Conservation (phyloP, 306 rosid genomes). For the Cyamopsis tetragonoloba region DNA sequence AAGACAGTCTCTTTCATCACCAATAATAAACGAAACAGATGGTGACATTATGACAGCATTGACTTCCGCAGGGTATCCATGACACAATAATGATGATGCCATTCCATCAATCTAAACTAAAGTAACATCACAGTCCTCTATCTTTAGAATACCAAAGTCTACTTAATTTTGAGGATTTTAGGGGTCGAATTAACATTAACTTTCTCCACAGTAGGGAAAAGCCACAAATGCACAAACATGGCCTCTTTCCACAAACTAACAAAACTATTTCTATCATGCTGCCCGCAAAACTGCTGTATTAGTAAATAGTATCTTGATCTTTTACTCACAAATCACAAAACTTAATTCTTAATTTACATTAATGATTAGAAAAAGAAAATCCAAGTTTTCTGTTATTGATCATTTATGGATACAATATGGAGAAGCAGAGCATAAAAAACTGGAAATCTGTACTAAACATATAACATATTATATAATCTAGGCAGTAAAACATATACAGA, state of each 20-base stretch:
- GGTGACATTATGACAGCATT: not conserved
- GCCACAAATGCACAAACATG: not conserved
- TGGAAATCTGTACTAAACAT: conserved; percentile 3
- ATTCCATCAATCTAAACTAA: not conserved
- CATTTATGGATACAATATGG: conserved; percentile 16
- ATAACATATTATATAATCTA: conserved; percentile 12
- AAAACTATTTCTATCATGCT: not conserved
- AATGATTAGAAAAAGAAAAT: not conserved
- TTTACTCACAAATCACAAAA: not conserved
- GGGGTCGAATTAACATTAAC: not conserved
- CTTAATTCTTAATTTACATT: not conserved
- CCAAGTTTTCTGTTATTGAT: not conserved
- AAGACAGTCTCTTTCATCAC: not conserved
- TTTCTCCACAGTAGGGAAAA: not conserved
- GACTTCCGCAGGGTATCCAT: not conserved
- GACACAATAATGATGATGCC: not conserved
- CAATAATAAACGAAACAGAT: not conserved
- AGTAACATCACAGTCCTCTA: not conserved
- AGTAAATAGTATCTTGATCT: not conserved
- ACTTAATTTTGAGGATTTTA: not conserved
- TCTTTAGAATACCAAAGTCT: not conserved
- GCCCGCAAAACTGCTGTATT: not conserved
- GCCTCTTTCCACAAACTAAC: not conserved
- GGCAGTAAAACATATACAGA: conserved; percentile 25
- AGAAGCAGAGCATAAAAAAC: not conserved